These are phyloP conservation scores for Curvularia sp. DNA, from an alignment of 2,329 filamentous ascomycete species.

Conservation along the genomic window DNA sequence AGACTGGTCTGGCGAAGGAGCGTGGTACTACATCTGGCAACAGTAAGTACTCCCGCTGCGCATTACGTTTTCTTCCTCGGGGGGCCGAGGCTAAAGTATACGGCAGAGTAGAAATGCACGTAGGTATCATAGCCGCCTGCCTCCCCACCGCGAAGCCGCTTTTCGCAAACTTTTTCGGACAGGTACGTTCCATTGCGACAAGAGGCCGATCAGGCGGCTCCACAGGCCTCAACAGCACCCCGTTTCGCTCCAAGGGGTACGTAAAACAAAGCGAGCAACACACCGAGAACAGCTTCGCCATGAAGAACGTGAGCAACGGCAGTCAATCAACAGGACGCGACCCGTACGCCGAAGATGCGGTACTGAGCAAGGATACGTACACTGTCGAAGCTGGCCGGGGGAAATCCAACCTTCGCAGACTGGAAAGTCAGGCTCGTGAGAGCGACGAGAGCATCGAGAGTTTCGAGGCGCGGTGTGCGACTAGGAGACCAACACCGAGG, in stretches of 20 bases:
- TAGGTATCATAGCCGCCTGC: slow-evolving; percentile 43
- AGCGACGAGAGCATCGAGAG: slow-evolving; percentile 13
- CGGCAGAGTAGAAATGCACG: slow-evolving; percentile 39
- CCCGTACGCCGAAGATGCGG: slow-evolving; percentile 21
- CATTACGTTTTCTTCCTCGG: neutral
- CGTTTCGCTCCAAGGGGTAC: slow-evolving; percentile 31
- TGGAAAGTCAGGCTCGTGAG: neutral
- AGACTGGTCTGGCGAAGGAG: slow-evolving; percentile 35
- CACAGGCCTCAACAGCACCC: slow-evolving; percentile 15
- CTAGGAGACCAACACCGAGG: slow-evolving; percentile 17
- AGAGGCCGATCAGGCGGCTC: slow-evolving; percentile 23
- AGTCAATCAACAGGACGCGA: slow-evolving; percentile 13
- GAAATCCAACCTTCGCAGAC: slow-evolving; percentile 4
- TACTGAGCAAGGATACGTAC: slow-evolving; percentile 23
- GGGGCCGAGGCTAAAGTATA: slow-evolving; percentile 5
- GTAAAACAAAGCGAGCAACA: slow-evolving; percentile 20
- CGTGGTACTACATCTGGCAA: slow-evolving; percentile 41
- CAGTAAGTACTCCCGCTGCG: slow-evolving; percentile 20
- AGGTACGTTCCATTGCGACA: slow-evolving; percentile 30
- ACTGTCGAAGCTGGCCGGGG: slow-evolving; percentile 15
- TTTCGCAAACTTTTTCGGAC: slow-evolving; percentile 35
- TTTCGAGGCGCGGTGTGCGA: slow-evolving; percentile 12
- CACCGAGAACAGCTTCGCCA: slow-evolving; percentile 10
- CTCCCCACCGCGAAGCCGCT: slow-evolving; percentile 42
- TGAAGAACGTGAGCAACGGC: slow-evolving; percentile 24